Evolutionary conservation across 2,329 filamentous ascomycete genomes (phyloP).

Genomic region (Arthrinium phaeospermum): DNA sequence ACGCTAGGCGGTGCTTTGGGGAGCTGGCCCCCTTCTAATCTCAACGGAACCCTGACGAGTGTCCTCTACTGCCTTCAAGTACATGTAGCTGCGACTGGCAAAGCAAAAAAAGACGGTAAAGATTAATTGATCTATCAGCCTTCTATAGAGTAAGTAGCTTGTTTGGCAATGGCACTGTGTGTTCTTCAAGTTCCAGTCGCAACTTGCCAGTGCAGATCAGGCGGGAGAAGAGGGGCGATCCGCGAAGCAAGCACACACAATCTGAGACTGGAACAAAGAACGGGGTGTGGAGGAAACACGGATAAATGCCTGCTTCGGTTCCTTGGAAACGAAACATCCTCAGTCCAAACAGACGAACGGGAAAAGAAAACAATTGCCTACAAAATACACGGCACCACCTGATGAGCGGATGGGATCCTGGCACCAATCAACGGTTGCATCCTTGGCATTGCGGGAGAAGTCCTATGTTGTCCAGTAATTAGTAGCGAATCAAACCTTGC

Average conservation of each 20-base stretch:
- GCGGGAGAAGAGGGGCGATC: constrained; percentile 4
- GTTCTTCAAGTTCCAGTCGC: not conserved
- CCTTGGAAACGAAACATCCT: constrained; percentile 9
- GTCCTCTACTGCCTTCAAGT: not conserved
- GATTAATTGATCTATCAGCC: not conserved
- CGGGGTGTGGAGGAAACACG: constrained; percentile 10
- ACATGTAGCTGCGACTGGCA: not conserved
- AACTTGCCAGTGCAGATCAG: not conserved
- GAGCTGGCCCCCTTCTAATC: not conserved
- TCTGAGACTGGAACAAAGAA: constrained; percentile 1
- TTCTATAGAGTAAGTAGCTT: not conserved
- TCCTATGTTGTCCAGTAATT: not conserved
- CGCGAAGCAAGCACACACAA: not conserved
- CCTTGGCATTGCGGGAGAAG: not conserved
- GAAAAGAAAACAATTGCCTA: not conserved
- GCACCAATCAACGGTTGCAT: not conserved
- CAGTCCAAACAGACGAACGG: not conserved
- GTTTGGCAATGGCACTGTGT: not conserved
- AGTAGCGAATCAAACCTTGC: not conserved
- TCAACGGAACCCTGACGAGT: not conserved
- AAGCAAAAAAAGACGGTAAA: not conserved
- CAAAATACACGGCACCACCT: not conserved
- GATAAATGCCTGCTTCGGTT: not conserved
- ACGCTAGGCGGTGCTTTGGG: not conserved
- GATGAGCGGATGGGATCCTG: not conserved